Base-by-base conservation (phyloP, 2,329 filamentous ascomycete species). In the Talaromyces sp. region DNA sequence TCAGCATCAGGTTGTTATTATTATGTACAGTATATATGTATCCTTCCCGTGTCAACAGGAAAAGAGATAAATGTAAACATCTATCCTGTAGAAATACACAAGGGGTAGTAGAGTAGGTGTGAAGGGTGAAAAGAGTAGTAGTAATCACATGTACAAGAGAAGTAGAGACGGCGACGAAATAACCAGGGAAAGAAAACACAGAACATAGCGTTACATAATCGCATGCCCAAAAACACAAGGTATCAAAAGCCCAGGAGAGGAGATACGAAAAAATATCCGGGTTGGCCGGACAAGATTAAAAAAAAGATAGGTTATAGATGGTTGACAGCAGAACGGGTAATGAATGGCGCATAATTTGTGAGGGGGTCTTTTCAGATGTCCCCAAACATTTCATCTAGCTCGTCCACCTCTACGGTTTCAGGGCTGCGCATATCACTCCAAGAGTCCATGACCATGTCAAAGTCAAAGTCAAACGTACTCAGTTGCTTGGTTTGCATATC, bases 351-450 rank as follows among this genome's bases (percentile, higher is more conserved):
- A 50, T 21, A 19, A 50, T 14, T 50, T 50, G 43, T 9, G 9
- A 27, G 26, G 24, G 27, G 27, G 4, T 52, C 48, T 61, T 58
- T 62, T 82, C 77, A 91, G 74, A 86, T 91, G 66, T 85, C 87
- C 70, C 90, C 88, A 69, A 97, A 85, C 72, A 97, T 84, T 67
- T 89, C 86, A 70, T 97, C 93, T 26, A 97, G 86, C 80, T 99
- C 94, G 53, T 96, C 91, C 54, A 97, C 85, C 73, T 95, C 92
- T 67, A 97, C 88, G 65, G 87, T 89, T 78, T 97, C 94, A 1
- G 92, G 92, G 71, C 87, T 91, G 71, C 82, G 81, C 69, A 85
- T 74, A 61, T 85, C 83, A 71, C 83, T 83, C 69, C 89, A 88
- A 77, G 80, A 79, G 50, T 77, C 76, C 62, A 76, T 71, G 56